Percentiles rank a stretch among this genome's conserved stretches.
Evolutionary conservation across 2,329 filamentous ascomycete species (phyloP).

Genomic region (Exophiala phaeomuriformis): DNA sequence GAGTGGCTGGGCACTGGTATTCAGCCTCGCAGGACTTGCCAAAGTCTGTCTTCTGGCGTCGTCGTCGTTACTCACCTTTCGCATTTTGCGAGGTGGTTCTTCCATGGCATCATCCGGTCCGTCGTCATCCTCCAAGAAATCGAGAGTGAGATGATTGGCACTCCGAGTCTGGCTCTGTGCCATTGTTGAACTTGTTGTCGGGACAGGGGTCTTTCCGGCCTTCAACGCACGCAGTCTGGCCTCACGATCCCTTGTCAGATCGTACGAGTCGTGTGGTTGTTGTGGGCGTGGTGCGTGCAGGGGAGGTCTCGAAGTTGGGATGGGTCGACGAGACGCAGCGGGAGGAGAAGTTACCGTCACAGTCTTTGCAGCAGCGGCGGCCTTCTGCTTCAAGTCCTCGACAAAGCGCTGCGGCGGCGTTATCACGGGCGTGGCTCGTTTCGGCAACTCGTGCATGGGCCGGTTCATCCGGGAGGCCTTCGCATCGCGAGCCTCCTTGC

Average conservation of each 20-base stretch:
- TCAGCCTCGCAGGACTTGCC: conserved; percentile 12
- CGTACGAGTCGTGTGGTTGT: conserved; percentile 13
- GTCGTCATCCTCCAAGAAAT: conserved; percentile 23
- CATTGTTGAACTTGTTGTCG: too few species aligned
- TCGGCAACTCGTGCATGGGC: conserved; percentile 38
- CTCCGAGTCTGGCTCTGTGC: not conserved
- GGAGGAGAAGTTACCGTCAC: not conserved
- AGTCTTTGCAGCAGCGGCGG: not conserved
- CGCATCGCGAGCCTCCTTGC: conserved; percentile 51
- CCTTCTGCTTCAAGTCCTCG: conserved; percentile 29
- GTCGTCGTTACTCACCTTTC: conserved; percentile 1
- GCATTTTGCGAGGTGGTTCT: conserved; percentile 2
- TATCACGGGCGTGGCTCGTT: conserved; percentile 33
- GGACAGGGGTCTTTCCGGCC: conserved; percentile 22
- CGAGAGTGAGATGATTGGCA: conserved; percentile 10
- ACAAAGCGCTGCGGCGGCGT: conserved; percentile 37
- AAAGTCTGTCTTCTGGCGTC: not conserved
- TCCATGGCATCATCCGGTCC: conserved; percentile 1
- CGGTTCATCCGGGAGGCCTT: conserved; percentile 30
- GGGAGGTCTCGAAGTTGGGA: conserved; percentile 8
- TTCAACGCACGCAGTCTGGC: conserved; percentile 31
- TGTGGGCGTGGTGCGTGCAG: conserved; percentile 10
- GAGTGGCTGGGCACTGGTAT: conserved; percentile 3
- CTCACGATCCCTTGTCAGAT: conserved; percentile 29
- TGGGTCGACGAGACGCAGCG: not conserved